Evolutionary conservation across 176 grass and related monocot species (phyloP).

Genomic region (Carex littledalei): DNA sequence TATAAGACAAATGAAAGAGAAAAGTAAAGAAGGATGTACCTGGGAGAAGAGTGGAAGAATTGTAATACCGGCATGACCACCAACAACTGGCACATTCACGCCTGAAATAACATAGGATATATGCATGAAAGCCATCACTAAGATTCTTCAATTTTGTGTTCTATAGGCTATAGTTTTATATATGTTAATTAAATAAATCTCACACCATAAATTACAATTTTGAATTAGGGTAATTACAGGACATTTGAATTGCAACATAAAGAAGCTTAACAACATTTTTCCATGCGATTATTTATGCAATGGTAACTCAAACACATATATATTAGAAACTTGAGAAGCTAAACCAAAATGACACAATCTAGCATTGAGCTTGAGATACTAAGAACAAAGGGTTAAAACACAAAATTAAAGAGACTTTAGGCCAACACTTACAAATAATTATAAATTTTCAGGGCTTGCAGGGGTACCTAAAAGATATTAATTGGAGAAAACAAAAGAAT

Average conservation of each 20-base stretch:
- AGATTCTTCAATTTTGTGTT: background rate
- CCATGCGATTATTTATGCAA: background rate
- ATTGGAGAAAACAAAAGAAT: background rate
- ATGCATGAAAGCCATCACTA: background rate
- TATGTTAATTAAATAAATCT: background rate
- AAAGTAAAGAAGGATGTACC: slow-evolving; percentile 27
- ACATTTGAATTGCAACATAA: background rate
- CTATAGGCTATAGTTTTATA: background rate
- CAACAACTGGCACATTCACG: slow-evolving; percentile 75
- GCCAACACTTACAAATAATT: background rate
- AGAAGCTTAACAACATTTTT: background rate
- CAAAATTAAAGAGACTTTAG: background rate
- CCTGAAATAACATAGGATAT: slow-evolving; percentile 33
- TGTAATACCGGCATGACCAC: slow-evolving; percentile 82
- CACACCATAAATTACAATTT: background rate
- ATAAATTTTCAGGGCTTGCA: background rate
- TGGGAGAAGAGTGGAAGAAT: slow-evolving; percentile 91
- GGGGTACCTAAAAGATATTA: background rate
- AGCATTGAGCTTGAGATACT: background rate
- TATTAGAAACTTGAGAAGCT: background rate
- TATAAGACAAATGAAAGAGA: background rate
- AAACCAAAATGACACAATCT: background rate
- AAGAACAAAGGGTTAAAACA: background rate
- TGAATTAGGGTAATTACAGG: background rate
- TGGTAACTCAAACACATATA: background rate